Base-by-base conservation (phyloP, 805 yeast genomes). In the Brettanomyces anomalus region DNA sequence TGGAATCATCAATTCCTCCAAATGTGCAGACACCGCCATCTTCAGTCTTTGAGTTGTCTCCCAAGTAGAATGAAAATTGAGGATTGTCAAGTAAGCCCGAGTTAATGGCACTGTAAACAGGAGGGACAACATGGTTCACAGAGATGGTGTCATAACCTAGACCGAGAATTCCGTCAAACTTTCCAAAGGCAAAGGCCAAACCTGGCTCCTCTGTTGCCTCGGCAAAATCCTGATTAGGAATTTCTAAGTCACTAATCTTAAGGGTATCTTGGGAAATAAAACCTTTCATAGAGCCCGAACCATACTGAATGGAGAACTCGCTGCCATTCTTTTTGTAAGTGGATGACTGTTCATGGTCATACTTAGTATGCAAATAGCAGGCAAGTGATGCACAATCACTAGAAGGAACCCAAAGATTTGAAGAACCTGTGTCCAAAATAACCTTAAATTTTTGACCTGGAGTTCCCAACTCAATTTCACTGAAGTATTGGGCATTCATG, bases 131-230 rank as follows among this genome's bases (percentile, higher is more conserved):
- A 58, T 78, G 76, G 71, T 89, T 72, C 43, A 86, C 96, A 14
- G 97, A 77, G 53, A 93, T 88, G 42, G 96, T 72, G 67, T 86
- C 86, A 67, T 90, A 93, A 50, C 86, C 98, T 53, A 93, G 77
- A 52, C 98, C 98, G 49, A 93, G 71, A 53, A 93, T 89, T 68
- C 98, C 98, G 63, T 93, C 98, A 62, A 93, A 93, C 68, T 93
- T 90, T 65, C 96, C 98, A 66, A 93, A 93, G 41, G 98, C 97
- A 69, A 93, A 93, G 0, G 97, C 93, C 53, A 93, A 76, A 44
- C 98, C 98, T 36, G 97, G 97, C 72, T 93, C 98, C 55, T 78
- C 77, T 46, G 98, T 93, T 49, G 96, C 90, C 73, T 93, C 98
- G 47, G 95, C 97, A 61, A 93, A 93, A 62, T 82, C 95, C 71